A percentile compares a stretch with the other conserved stretches of the same genome.
Conservation (phyloP, 2,329 filamentous ascomycete genomes). For the Fusarium sacchari region DNA sequence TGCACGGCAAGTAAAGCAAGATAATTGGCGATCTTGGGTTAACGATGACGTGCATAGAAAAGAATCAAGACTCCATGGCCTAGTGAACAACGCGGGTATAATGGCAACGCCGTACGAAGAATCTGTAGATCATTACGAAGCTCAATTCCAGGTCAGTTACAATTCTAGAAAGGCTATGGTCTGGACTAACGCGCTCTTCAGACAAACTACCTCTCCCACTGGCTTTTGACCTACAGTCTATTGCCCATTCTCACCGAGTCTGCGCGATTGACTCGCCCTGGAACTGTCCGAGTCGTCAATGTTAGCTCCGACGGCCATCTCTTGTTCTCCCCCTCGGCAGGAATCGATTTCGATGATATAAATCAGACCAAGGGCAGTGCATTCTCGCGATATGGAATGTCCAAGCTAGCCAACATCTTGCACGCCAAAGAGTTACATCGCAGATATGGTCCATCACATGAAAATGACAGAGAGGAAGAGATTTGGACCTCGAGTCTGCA, state of each 20-base stretch:
- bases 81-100: slow-evolving; percentile 22
- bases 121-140: slow-evolving; percentile 11
- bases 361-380: background rate
- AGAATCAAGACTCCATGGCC: background rate
- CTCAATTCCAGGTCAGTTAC: slow-evolving; percentile 1
- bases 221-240: slow-evolving; percentile 12
- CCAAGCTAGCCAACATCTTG: slow-evolving; percentile 25
- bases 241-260: slow-evolving; percentile 10
- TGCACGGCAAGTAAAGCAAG: background rate
- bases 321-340: slow-evolving; percentile 1
- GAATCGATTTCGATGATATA: slow-evolving; percentile 16
- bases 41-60: background rate
- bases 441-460: slow-evolving; percentile 3
- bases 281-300: slow-evolving; percentile 23
- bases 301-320: slow-evolving; percentile 16
- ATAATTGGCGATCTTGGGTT: background rate
- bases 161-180: accelerated
- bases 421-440: slow-evolving; percentile 23
- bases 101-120: slow-evolving; percentile 19
- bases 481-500: slow-evolving; percentile 22
- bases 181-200: background rate
- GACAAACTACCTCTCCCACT: slow-evolving; percentile 25
- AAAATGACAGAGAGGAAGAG: background rate
- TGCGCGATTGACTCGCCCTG: background rate
- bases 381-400: slow-evolving; percentile 11